phyloP scores from a whole-genome alignment of 2,329 filamentous ascomycete species.

The Verticillium nonalfalfae region DNA sequence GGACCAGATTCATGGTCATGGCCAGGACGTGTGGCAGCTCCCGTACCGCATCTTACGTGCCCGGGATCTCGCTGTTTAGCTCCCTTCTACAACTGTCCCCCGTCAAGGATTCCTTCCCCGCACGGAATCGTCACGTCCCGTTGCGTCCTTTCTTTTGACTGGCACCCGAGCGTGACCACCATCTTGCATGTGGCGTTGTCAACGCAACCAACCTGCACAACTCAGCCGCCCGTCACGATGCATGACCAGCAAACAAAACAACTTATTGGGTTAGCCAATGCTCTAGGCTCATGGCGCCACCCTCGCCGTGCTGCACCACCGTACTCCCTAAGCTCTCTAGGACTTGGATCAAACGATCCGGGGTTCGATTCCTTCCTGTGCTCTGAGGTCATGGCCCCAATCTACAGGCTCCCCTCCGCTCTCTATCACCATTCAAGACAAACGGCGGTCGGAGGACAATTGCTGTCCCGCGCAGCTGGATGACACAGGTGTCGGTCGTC shows the following conservation, averaged over 20 bases:
- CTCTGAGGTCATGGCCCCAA: neutral
- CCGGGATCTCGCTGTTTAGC: neutral
- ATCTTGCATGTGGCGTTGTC: neutral
- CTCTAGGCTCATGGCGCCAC: neutral
- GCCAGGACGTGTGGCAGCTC: neutral
- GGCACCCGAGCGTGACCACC: neutral
- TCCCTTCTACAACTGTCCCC: neutral
- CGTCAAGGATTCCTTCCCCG: neutral
- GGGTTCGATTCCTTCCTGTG: neutral
- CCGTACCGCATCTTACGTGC: neutral
- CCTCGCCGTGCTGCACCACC: neutral
- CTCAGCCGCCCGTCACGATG: neutral
- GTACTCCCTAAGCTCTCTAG: neutral
- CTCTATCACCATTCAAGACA: neutral
- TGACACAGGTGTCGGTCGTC: neutral
- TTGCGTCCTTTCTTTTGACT: neutral
- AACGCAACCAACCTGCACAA: neutral
- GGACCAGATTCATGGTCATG: neutral
- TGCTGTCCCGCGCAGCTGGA: neutral
- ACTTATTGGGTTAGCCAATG: neutral
- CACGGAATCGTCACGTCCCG: neutral
- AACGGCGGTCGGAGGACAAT: neutral
- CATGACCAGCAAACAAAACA: neutral
- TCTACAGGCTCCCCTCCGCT: neutral
- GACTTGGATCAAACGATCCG: neutral